Percentiles rank a stretch among this genome's conserved stretches.
Conservation (phyloP, 208 protist genomes). For the Trypanosoma lewisi region DNA sequence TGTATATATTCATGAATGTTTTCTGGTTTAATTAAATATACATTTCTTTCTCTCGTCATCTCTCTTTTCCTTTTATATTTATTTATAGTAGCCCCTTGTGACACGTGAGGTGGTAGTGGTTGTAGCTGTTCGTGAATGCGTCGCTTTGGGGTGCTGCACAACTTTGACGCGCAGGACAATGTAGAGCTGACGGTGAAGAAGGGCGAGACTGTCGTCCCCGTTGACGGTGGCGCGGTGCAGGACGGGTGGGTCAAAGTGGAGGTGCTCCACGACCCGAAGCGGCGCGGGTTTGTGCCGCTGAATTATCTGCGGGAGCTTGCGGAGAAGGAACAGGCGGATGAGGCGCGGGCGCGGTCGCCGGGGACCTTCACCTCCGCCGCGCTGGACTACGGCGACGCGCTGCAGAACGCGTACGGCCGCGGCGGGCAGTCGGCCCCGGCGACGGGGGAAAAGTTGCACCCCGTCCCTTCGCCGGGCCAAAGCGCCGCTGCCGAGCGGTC, state of each 20-base stretch:
- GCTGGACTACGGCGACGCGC: constrained; percentile 16
- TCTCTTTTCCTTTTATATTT: constrained; percentile 4
- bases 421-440: not conserved
- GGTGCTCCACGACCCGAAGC: constrained; percentile 20
- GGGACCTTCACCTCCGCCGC: constrained; percentile 17
- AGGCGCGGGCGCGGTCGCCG: not conserved
- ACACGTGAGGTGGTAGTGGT: not conserved
- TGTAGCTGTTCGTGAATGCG: constrained; percentile 23
- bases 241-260: constrained; percentile 86
- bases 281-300: constrained; percentile 75
- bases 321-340: not conserved
- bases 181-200: constrained; percentile 76
- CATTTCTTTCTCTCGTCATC: not conserved
- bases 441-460: not conserved
- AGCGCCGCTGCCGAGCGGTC: constrained; percentile 18
- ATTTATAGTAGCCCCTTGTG: not conserved
- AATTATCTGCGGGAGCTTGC: constrained; percentile 56
- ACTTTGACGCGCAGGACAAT: constrained; percentile 71
- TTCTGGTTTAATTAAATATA: not conserved
- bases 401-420: constrained; percentile 12
- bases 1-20: too few species aligned
- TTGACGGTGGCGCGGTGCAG: constrained; percentile 39
- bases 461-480: not conserved
- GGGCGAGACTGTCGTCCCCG: constrained; percentile 52
- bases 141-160: constrained; percentile 52